Conservation (phyloP, 2,329 filamentous ascomycete species). For the Xylaria sp. region DNA sequence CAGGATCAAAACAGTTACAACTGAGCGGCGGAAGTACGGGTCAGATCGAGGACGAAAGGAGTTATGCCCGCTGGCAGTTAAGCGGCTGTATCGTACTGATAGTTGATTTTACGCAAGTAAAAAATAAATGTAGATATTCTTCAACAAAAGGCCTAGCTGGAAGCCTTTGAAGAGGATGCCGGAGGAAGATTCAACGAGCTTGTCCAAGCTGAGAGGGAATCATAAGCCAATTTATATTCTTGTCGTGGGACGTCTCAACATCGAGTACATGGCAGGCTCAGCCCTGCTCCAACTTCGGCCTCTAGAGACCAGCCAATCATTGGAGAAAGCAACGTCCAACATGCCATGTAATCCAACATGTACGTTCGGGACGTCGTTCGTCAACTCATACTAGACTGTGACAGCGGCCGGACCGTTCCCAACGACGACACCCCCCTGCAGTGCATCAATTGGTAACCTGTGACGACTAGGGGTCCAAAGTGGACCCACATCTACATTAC, state of each 20-base stretch:
- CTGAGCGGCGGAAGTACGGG: constrained; percentile 4
- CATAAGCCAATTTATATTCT: neutral
- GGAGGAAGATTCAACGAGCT: neutral
- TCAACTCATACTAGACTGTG: neutral
- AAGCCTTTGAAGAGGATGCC: constrained; percentile 19
- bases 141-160: constrained; percentile 10
- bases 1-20: neutral
- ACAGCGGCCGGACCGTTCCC: constrained; percentile 1
- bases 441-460: constrained; percentile 19
- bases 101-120: constrained; percentile 27
- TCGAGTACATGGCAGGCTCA: neutral
- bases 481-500: constrained; percentile 11
- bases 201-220: neutral
- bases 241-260: neutral
- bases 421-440: constrained; percentile 11
- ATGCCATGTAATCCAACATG: constrained; percentile 1
- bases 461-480: constrained; percentile 13
- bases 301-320: neutral
- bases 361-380: neutral
- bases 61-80: constrained; percentile 37
- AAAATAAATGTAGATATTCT: constrained; percentile 14
- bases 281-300: neutral
- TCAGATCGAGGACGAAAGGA: constrained; percentile 3
- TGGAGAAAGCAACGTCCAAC: neutral
- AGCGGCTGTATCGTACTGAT: constrained; percentile 30